Conservation (phyloP, 164 flowering plant species). For the Malania oleifera region DNA sequence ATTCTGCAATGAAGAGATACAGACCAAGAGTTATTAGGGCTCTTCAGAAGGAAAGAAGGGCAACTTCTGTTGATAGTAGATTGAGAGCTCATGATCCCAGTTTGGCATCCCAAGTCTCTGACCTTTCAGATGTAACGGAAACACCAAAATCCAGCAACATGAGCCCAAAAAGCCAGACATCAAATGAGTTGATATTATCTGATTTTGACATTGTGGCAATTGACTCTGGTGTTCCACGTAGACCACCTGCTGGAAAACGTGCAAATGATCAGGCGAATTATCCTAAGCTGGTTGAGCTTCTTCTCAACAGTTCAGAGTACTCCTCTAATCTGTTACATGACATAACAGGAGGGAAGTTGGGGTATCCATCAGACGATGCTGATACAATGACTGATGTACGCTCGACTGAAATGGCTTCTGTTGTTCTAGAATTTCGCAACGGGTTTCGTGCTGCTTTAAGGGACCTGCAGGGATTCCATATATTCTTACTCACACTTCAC, state of each 20-base stretch:
- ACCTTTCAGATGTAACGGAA: constrained; percentile 48
- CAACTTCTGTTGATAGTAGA: constrained; percentile 67
- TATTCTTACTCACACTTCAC: constrained; percentile 85
- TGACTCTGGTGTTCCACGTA: constrained; percentile 95
- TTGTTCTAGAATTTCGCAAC: constrained; percentile 58
- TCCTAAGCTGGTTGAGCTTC: constrained; percentile 90
- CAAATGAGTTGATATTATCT: constrained; percentile 22
- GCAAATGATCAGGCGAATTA: constrained; percentile 80
- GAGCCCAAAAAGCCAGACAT: constrained; percentile 25
- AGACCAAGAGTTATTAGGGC: constrained; percentile 55
- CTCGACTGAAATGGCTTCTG: constrained; percentile 29
- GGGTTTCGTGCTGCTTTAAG: constrained; percentile 93
- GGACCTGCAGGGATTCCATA: constrained; percentile 88
- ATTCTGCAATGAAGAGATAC: constrained; percentile 50
- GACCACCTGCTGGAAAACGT: constrained; percentile 99
- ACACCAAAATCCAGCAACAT: constrained; percentile 42
- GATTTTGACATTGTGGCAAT: constrained; percentile 69
- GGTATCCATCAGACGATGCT: constrained; percentile 34
- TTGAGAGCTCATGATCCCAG: constrained; percentile 37
- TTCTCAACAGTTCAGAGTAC: constrained; percentile 70
- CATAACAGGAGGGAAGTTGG: constrained; percentile 86
- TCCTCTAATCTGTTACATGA: constrained; percentile 67
- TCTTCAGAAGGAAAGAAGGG: constrained; percentile 81
- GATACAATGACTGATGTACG: constrained; percentile 21
- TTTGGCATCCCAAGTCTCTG: constrained; percentile 50